These are phyloP conservation scores for Chaetomiaceae sp. DNA, from an alignment of 2,329 filamentous ascomycete genomes.

Conservation along the genomic window DNA sequence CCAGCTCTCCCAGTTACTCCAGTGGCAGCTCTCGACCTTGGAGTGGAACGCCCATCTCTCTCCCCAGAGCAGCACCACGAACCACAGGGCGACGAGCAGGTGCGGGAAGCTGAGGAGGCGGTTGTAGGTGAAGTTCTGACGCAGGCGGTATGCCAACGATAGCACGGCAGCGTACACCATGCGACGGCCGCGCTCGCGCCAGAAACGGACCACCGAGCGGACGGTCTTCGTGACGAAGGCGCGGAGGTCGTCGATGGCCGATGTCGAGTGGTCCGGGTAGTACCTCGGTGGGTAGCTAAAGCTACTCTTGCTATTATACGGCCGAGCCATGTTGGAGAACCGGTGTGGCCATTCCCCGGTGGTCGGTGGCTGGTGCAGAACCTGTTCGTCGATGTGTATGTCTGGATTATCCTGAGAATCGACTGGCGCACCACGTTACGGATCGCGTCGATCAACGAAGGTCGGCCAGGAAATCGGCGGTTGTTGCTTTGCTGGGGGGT, in stretches of 20 bases:
- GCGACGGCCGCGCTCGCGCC: conserved; percentile 37
- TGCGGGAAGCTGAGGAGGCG: conserved; percentile 61
- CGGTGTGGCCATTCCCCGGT: conserved; percentile 28
- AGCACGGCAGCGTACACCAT: conserved; percentile 31
- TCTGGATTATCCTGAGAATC: not conserved
- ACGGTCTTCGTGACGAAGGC: conserved; percentile 28
- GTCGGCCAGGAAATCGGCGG: too few species aligned
- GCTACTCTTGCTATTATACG: conserved; percentile 34
- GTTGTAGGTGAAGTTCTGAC: conserved; percentile 44
- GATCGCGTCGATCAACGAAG: not conserved
- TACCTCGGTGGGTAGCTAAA: conserved; percentile 18
- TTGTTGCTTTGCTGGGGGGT: too few species aligned
- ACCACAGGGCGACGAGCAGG: conserved; percentile 67
- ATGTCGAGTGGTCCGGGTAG: conserved; percentile 30
- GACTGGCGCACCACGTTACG: too few species aligned
- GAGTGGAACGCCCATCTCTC: conserved; percentile 74
- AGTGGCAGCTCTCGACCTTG: conserved; percentile 67
- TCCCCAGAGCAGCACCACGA: conserved; percentile 74
- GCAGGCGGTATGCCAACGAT: conserved; percentile 31
- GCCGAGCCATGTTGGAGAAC: conserved; percentile 34
- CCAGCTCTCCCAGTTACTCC: conserved; percentile 91
- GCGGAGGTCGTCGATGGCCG: conserved; percentile 36
- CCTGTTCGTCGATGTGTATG: not conserved
- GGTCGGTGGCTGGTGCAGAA: not conserved
- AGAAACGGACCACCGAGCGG: conserved; percentile 38